A percentile compares a stretch with the other conserved stretches of the same genome.
Evolutionary conservation across 148 eudicot species (phyloP).

Genomic region (Arctostaphylos glauca): DNA sequence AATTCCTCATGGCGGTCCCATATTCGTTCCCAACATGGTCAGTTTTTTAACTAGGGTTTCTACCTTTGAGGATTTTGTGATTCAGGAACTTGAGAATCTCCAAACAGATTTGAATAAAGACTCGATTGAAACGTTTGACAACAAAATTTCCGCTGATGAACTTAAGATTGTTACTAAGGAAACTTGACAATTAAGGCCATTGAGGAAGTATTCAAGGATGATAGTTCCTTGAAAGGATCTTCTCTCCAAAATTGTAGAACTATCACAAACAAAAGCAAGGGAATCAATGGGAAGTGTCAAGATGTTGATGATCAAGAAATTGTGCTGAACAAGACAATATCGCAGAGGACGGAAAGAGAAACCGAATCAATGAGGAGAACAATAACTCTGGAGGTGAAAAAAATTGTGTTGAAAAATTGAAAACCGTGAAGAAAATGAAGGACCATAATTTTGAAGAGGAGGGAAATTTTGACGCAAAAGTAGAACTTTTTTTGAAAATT

Average conservation of each 20-base stretch:
- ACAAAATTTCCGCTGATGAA: not conserved
- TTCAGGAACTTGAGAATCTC: not conserved
- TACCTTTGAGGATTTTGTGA: not conserved
- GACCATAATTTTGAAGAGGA: constrained; percentile 3
- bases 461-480: constrained; percentile 32
- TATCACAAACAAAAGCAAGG: not conserved
- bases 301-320: not conserved
- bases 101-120: not conserved
- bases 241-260: not conserved
- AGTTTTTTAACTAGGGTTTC: constrained; percentile 11
- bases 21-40: not conserved
- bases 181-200: not conserved
- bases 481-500: constrained; percentile 60
- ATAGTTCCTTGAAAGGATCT: not conserved
- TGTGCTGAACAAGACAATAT: not conserved
- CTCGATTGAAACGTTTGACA: not conserved
- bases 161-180: constrained; percentile 5
- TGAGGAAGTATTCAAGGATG: not conserved
- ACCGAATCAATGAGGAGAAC: not conserved
- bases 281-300: not conserved
- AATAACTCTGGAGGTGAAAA: constrained; percentile 16
- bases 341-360: not conserved
- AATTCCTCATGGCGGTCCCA: not conserved
- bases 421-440: too few species aligned
- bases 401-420: too few species aligned